Evolutionary conservation across 371 early-diverging fungal species (phyloP).

Genomic region (Vairimorpha necatrix): DNA sequence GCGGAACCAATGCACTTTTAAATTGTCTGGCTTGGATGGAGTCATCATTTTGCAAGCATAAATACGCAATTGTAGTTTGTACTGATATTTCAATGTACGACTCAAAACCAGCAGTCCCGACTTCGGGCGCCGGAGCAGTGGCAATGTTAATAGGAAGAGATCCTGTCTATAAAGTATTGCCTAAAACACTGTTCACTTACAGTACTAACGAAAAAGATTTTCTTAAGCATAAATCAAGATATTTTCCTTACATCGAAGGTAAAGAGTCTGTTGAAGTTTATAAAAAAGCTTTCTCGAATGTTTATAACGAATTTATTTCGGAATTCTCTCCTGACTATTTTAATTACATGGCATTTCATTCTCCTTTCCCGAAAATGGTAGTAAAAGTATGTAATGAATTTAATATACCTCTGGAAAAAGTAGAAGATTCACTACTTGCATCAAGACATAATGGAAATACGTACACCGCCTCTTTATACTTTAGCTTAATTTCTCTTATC

Average conservation of each 20-base stretch:
- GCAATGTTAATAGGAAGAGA: constrained; percentile 84
- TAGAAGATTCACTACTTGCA: constrained; percentile 72
- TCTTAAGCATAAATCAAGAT: constrained; percentile 86
- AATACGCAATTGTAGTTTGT: constrained; percentile 75
- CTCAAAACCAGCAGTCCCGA: constrained; percentile 78
- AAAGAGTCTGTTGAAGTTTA: constrained; percentile 81
- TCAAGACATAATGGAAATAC: constrained; percentile 86
- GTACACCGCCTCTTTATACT: constrained; percentile 86
- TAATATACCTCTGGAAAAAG: constrained; percentile 70
- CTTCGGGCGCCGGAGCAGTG: constrained; percentile 85
- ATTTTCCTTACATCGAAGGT: constrained; percentile 89
- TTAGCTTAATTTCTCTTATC: constrained; percentile 75
- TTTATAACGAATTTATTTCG: constrained; percentile 74
- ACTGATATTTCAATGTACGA: constrained; percentile 92
- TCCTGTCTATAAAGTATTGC: constrained; percentile 70
- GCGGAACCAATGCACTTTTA: constrained; percentile 87
- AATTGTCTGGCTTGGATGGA: constrained; percentile 89
- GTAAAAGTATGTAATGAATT: constrained; percentile 74
- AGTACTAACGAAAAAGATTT: constrained; percentile 88
- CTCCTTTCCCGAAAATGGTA: constrained; percentile 68
- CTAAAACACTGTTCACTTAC: constrained; percentile 23
- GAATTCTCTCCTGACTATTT: constrained; percentile 66
- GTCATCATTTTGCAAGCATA: constrained; percentile 81
- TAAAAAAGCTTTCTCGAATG: constrained; percentile 76
- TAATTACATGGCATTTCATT: constrained; percentile 41